Base-by-base conservation (phyloP, 352 stramenopile genomes). In the Poterioochromonas sp. region DNA sequence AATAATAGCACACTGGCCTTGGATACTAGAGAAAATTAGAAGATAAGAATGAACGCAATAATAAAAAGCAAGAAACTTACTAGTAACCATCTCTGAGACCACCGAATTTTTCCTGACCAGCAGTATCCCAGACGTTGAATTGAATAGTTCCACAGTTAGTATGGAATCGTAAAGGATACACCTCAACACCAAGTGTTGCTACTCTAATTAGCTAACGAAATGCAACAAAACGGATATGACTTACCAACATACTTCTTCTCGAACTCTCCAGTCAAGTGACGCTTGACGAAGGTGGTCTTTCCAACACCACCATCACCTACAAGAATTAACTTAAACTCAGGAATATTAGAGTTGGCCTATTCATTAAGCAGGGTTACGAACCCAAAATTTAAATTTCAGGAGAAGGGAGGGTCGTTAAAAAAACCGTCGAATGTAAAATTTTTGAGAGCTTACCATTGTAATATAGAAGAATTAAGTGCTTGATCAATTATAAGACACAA, bases 261-360 rank as follows among this genome's bases (percentile, higher is more conserved):
- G 86, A 99, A 99, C 85, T 99, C 95, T 86, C 96, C 97, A 62
- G 95, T 99, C 86, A 99, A 91, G 88, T 99, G 95, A 78, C 96
- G 90, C 90, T 99, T 99, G 44, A 99, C 95, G 84, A 99, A 99
- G 41, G 96, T 99, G n/a, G 96, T 99, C 88, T 99, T 99, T 76
- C 96, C 96, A 62, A 99, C 96, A 83, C 95, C 96, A 82, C 95
- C 95, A 85, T 99, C 97, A 77, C 97, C 97, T 73, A 99, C 94
- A 78, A 99, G 93, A 82, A 99, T 98, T 29, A 99, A 90, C 89
- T 99, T 99, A 85, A 99, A 99, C 89, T 99, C 96, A 47, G 96
- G 95, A 79, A 96, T 90, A 80, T 2, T 11, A 69, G 22, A 1
- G 11, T 78, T 35, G 12, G 69, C 69, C 69, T 76, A 43, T n/a